These are phyloP conservation scores for Melanogaster broomeanus DNA, from an alignment of 768 basidiomycete species.

Conservation along the genomic window DNA sequence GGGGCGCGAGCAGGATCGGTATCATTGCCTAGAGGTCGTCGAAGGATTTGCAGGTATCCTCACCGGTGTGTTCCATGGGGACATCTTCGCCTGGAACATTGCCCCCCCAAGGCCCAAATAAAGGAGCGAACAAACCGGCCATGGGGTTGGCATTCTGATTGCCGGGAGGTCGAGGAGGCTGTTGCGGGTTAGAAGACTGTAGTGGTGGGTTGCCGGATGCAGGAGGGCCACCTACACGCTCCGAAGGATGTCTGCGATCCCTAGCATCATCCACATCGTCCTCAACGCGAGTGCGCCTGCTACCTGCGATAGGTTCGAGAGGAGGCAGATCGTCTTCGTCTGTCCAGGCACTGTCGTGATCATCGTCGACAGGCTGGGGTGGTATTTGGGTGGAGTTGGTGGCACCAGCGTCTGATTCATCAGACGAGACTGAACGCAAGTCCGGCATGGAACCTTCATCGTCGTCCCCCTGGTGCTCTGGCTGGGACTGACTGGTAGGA, in stretches of 20 bases:
- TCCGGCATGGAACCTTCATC: constrained; percentile 45
- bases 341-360: constrained; percentile 29
- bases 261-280: constrained; percentile 63
- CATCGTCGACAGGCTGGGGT: constrained; percentile 31
- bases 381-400: constrained; percentile 32
- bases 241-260: constrained; percentile 65
- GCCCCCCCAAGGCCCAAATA: constrained; percentile 22
- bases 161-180: constrained; percentile 6
- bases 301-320: constrained; percentile 34
- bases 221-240: constrained; percentile 44
- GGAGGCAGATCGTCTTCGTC: constrained; percentile 34
- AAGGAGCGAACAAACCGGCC: constrained; percentile 23
- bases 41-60: constrained; percentile 21
- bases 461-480: constrained; percentile 19
- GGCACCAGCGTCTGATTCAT: constrained; percentile 34
- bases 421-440: constrained; percentile 40
- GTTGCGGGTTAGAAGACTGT: constrained; percentile 24
- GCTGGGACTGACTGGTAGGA: background rate
- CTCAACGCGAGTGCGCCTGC: constrained; percentile 58
- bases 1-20: constrained; percentile 21
- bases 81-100: constrained; percentile 16
- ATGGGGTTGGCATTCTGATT: constrained; percentile 2
- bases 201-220: constrained; percentile 20
- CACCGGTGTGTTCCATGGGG: constrained; percentile 30
- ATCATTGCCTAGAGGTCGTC: constrained; percentile 18